A percentile compares a stretch with the other conserved stretches of the same genome.
These are phyloP conservation scores for Pichia phayaonensis DNA, from an alignment of 805 yeast genomes.

Conservation along the genomic window DNA sequence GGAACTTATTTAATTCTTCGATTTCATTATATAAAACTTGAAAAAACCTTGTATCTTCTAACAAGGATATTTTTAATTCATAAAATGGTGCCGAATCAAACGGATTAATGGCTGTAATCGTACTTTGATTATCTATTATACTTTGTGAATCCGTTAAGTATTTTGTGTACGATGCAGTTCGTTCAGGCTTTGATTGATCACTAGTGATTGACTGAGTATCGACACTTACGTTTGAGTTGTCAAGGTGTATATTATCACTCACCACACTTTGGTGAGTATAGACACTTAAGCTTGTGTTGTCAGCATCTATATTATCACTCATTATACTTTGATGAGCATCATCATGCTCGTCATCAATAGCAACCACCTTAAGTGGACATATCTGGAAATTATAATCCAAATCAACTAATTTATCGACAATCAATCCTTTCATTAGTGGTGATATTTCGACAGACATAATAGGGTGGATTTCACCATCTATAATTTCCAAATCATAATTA, in stretches of 20 bases:
- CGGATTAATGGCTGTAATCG: conserved; percentile 15
- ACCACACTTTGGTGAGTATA: background rate
- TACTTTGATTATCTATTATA: background rate
- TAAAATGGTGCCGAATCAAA: conserved; percentile 17
- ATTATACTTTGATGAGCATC: background rate
- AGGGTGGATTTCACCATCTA: conserved; percentile 17
- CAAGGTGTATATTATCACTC: too few species aligned
- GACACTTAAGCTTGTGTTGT: too few species aligned
- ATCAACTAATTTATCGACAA: conserved; percentile 14
- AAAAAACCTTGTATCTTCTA: conserved; percentile 55
- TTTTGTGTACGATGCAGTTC: background rate
- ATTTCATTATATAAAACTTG: conserved; percentile 49
- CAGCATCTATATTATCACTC: too few species aligned
- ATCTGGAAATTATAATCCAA: conserved; percentile 16
- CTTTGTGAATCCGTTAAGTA: background rate
- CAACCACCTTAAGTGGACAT: conserved; percentile 3
- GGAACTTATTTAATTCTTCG: conserved; percentile 38
- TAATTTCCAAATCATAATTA: conserved; percentile 17
- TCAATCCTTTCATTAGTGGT: conserved; percentile 14
- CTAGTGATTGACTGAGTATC: background rate
- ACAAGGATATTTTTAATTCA: conserved; percentile 31
- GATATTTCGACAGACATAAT: conserved; percentile 20
- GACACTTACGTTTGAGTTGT: too few species aligned
- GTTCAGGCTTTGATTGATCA: background rate
- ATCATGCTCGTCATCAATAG: background rate